Conservation (phyloP, 805 yeast genomes). For the Pichia deserticola region DNA sequence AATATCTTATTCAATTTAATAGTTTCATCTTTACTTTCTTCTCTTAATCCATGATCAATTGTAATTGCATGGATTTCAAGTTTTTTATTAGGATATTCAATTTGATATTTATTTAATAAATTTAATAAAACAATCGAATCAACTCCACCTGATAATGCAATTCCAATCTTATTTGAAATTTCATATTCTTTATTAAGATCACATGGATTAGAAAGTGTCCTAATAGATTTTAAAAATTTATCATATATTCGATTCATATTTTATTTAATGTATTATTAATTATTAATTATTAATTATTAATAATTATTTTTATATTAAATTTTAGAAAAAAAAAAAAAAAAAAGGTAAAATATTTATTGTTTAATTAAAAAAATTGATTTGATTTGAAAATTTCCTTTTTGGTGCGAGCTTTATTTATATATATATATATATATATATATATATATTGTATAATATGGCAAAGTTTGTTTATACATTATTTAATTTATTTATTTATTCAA, state of each 20-base stretch:
- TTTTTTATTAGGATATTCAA: conserved; percentile 7
- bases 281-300: too few species aligned
- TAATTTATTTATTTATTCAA: too few species aligned
- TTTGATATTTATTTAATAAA: conserved; percentile 31
- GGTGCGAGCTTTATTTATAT: too few species aligned
- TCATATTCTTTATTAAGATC: background rate
- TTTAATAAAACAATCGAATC: conserved; percentile 68
- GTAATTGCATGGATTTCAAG: conserved; percentile 46
- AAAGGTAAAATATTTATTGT: background rate
- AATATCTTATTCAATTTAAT: conserved; percentile 19
- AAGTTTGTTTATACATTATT: too few species aligned
- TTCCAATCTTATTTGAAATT: conserved; percentile 10
- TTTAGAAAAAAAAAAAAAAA: background rate
- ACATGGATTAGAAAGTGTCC: background rate
- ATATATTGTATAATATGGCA: too few species aligned
- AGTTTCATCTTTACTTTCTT: conserved; percentile 46
- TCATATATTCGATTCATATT: too few species aligned
- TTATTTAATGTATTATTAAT: too few species aligned
- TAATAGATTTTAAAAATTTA: background rate
- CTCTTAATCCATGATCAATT: conserved; percentile 55
- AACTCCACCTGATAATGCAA: conserved; percentile 77
- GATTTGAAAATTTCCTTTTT: too few species aligned
- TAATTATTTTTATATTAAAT: background rate
- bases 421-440: too few species aligned
- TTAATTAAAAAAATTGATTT: background rate